These are phyloP conservation scores for Colletotrichum sp. DNA, from an alignment of 2,329 filamentous ascomycete genomes.

Conservation along the genomic window DNA sequence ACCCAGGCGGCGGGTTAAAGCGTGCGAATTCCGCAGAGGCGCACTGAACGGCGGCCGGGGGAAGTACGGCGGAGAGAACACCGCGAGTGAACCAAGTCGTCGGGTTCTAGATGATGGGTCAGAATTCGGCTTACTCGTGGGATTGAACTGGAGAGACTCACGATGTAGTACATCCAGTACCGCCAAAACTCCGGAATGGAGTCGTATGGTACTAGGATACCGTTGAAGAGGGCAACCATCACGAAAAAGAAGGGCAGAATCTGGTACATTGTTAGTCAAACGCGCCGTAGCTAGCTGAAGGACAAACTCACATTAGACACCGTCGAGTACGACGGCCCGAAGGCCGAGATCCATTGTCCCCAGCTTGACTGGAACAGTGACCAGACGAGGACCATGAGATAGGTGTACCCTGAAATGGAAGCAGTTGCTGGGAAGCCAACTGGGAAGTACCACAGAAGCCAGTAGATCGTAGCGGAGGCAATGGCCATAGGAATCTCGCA, in stretches of 20 bases:
- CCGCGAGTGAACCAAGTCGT: constrained; percentile 17
- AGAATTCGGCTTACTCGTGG: neutral
- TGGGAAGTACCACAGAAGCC: constrained; percentile 78
- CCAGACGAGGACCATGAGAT: constrained; percentile 80
- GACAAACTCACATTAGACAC: constrained; percentile 66
- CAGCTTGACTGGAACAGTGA: constrained; percentile 77
- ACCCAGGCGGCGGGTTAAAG: constrained; percentile 66
- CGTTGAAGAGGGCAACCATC: constrained; percentile 78
- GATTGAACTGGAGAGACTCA: neutral
- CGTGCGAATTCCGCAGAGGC: constrained; percentile 35
- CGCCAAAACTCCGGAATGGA: constrained; percentile 43
- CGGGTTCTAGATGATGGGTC: neutral
- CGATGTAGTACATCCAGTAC: constrained; percentile 34
- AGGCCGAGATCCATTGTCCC: constrained; percentile 87
- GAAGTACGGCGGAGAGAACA: constrained; percentile 17
- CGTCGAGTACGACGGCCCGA: constrained; percentile 79
- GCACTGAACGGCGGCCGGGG: constrained; percentile 41
- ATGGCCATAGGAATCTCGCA: constrained; percentile 76
- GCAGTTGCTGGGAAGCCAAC: constrained; percentile 72
- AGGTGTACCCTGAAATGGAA: constrained; percentile 74
- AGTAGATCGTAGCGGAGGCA: constrained; percentile 70
- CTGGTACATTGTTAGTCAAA: constrained; percentile 26
- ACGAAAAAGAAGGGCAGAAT: constrained; percentile 82
- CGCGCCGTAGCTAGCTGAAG: neutral
- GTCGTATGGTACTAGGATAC: constrained; percentile 55